Evolutionary conservation across 2,329 filamentous ascomycete species (phyloP), one percentile per base, ranked within the genome.

Genomic region (Phaeophleospora eucalypticola): DNA sequence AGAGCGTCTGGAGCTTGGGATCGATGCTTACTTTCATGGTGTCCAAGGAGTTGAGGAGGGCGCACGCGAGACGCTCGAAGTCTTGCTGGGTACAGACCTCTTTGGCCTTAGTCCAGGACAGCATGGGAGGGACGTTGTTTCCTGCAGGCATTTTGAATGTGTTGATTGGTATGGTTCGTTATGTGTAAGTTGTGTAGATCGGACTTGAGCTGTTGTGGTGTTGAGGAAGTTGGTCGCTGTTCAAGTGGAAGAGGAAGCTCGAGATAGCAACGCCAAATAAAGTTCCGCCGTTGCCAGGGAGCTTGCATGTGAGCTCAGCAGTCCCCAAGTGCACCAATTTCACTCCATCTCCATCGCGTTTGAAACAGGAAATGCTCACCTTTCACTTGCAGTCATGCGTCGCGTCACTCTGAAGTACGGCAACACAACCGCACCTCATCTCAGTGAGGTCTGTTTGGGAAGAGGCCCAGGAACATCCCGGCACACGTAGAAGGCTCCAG

Each of bases 51-150:
- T 47, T 49, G 24, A 60, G 43, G 29, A 47, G 53, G 4, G 52
- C 56, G 35, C 58, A 58, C 4, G 54, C 52, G 2, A 58, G 46
- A 14, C 49, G 52, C 18, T 60, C 54, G 32, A 57, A 46, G 21
- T 57, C 54, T 4, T 44, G 29, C 17, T 40, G 42, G 8, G 44
- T 48, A 48, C 48, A 52, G 29, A 57, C 19, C 36, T 54, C 44
- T 29, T 58, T 55, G 17, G 55, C 54, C 6, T 52, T 34, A 16
- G 40, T 33, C 41, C 36, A 59, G 43, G 48, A 46, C 36, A 53
- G 56, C 36, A 43, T 46, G 19, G 29, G 27, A 24, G 53, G 48
- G 38, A 35, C 50, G 39, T 9, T 53, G 4, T 50, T 35, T 27
- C 44, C 47, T 39, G 40, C 36, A 33, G 48, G 43, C 52, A 54